phyloP scores from a whole-genome alignment of 2,329 filamentous ascomycete species.

The Alternaria arborescens region DNA sequence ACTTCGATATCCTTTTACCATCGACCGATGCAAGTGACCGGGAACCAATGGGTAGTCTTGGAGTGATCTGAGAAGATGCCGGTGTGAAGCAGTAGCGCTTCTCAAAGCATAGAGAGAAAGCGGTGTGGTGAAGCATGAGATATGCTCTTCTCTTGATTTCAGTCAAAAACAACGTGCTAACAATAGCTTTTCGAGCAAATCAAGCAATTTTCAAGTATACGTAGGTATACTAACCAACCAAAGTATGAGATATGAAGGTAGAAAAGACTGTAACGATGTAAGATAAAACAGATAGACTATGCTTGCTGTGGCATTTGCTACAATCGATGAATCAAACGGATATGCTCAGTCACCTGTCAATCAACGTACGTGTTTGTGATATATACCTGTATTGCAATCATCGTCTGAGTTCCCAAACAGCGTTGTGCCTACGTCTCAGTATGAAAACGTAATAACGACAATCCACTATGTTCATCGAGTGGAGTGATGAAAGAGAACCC shows the following conservation, averaged over 20 bases:
- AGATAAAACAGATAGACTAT: neutral
- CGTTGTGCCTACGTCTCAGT: neutral
- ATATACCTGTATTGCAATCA: neutral
- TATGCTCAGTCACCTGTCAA: neutral
- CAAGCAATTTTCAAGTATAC: neutral
- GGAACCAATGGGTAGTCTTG: neutral
- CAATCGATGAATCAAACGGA: neutral
- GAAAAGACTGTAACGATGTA: too few species aligned
- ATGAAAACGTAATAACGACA: neutral
- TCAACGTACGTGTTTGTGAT: neutral
- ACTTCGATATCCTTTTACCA: neutral
- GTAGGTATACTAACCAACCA: neutral
- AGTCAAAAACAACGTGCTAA: neutral
- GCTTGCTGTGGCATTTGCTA: neutral
- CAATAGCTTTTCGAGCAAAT: neutral
- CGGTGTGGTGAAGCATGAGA: neutral
- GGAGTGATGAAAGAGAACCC: neutral
- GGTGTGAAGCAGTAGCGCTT: neutral
- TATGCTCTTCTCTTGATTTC: neutral
- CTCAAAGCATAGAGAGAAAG: neutral
- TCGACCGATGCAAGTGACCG: neutral
- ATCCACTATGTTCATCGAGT: neutral
- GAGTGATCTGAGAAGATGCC: neutral
- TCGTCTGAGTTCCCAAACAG: neutral
- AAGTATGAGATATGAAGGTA: neutral